A percentile compares a stretch with the other conserved stretches of the same genome.
Conservation (phyloP, 2,329 filamentous ascomycete species). For the Diaporthe longicolla region DNA sequence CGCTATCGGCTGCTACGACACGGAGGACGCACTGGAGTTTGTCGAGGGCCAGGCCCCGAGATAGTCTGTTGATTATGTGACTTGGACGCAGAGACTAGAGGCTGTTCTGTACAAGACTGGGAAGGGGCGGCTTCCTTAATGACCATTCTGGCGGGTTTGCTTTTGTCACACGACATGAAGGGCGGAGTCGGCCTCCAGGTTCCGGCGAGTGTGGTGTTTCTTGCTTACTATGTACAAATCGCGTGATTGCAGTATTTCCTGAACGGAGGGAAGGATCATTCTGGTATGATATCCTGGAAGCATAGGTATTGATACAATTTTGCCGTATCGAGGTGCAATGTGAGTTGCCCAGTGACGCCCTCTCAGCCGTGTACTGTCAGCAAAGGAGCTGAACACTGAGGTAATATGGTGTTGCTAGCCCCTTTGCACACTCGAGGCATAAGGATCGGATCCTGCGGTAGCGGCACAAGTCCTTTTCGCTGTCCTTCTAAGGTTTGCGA, state of each 20-base stretch:
- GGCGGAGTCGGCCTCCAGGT: slow-evolving; percentile 1
- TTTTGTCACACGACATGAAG: slow-evolving; percentile 29
- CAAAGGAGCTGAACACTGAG: too few relatives aligned
- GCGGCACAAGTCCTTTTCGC: too few relatives aligned
- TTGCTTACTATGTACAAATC: slow-evolving; percentile 29
- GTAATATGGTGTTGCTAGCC: background rate
- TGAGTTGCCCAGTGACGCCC: background rate
- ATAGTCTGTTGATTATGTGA: slow-evolving; percentile 41
- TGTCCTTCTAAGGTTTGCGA: background rate
- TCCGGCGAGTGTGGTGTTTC: slow-evolving; percentile 28
- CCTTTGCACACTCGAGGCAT: background rate
- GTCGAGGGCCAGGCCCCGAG: slow-evolving; percentile 82
- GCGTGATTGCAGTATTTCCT: slow-evolving; percentile 9
- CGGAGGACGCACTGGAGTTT: slow-evolving; percentile 91
- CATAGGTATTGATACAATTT: slow-evolving; percentile 26
- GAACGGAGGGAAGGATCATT: slow-evolving; percentile 10
- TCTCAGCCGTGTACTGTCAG: background rate
- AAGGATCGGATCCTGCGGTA: background rate
- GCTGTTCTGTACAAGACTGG: background rate
- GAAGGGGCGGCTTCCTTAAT: slow-evolving; percentile 2
- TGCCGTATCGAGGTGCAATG: background rate
- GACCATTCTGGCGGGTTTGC: slow-evolving; percentile 26
- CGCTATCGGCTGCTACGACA: slow-evolving; percentile 89
- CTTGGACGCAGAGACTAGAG: background rate
- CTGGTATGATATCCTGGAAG: slow-evolving; percentile 26